Evolutionary conservation across 139 green algal species (phyloP).

Genomic region (Picocystis salinarum): DNA sequence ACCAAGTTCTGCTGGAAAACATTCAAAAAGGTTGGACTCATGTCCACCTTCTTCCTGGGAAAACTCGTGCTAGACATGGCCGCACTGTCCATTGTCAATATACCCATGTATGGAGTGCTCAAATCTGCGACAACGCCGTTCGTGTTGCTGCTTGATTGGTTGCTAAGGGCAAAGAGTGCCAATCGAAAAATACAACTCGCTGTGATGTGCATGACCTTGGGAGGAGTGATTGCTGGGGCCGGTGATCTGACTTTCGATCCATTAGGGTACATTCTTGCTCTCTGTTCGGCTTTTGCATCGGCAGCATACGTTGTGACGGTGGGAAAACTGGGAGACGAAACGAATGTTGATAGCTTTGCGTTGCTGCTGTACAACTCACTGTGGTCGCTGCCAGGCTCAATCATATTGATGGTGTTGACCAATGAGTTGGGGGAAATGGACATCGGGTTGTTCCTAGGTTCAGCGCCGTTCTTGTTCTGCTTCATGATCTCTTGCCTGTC

Average conservation of each 20-base stretch:
- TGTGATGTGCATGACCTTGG: slow-evolving; percentile 19
- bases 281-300: slow-evolving; percentile 17
- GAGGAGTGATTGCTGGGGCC: slow-evolving; percentile 18
- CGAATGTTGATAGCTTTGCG: slow-evolving; percentile 21
- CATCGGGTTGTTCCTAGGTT: slow-evolving; percentile 6
- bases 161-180: slow-evolving; percentile 13
- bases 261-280: slow-evolving; percentile 21
- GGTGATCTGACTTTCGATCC: slow-evolving; percentile 24
- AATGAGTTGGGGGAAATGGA: slow-evolving; percentile 7
- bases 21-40: slow-evolving; percentile 17
- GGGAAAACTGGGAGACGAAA: slow-evolving; percentile 26
- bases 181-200: slow-evolving; percentile 14
- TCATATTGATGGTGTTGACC: slow-evolving; percentile 19
- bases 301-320: slow-evolving; percentile 27
- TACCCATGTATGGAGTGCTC: slow-evolving; percentile 31
- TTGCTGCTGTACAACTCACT: slow-evolving; percentile 25
- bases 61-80: slow-evolving; percentile 32
- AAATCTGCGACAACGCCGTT: slow-evolving; percentile 28
- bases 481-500: slow-evolving; percentile 17
- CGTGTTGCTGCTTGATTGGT: slow-evolving; percentile 22
- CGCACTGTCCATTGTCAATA: slow-evolving; percentile 20
- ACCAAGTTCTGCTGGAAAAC: slow-evolving; percentile 9
- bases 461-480: slow-evolving; percentile 12
- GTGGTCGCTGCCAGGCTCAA: slow-evolving; percentile 24
- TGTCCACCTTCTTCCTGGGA: slow-evolving; percentile 20